Percentiles rank a stretch among this genome's conserved stretches.
phyloP scores from a whole-genome alignment of 345 rosid genomes.

The Tarenaya hassleriana region DNA sequence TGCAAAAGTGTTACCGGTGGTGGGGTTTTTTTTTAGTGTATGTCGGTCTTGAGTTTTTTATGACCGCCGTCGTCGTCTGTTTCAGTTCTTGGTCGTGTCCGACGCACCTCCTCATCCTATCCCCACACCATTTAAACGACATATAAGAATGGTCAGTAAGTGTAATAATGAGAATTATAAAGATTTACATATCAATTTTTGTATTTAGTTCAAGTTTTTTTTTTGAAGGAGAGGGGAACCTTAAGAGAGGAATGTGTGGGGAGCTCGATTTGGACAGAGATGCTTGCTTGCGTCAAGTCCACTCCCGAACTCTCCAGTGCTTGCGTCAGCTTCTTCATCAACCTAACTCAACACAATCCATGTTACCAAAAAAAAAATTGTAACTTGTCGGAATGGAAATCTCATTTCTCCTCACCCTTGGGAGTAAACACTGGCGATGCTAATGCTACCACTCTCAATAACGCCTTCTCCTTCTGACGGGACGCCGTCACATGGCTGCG shows the following conservation, averaged over 20 bases:
- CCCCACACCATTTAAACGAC: background rate
- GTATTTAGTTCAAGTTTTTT: background rate
- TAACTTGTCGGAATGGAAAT: background rate
- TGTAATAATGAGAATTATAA: background rate
- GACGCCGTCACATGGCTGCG: slow-evolving; percentile 31
- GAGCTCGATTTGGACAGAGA: slow-evolving; percentile 70
- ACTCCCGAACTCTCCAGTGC: slow-evolving; percentile 77
- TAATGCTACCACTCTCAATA: slow-evolving; percentile 73
- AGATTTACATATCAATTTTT: too few species aligned
- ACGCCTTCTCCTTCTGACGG: slow-evolving; percentile 43
- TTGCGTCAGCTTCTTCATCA: slow-evolving; percentile 58
- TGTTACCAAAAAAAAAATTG: background rate
- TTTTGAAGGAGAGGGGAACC: background rate
- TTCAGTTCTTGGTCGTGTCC: background rate
- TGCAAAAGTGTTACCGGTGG: too few species aligned
- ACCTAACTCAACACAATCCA: slow-evolving; percentile 22
- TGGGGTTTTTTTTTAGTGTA: background rate
- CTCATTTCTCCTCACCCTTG: slow-evolving; percentile 91
- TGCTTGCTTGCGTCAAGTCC: slow-evolving; percentile 67
- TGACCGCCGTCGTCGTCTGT: background rate
- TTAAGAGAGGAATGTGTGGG: slow-evolving; percentile 37
- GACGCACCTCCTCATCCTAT: background rate
- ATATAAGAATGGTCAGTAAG: too few species aligned
- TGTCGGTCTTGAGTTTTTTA: background rate
- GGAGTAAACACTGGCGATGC: slow-evolving; percentile 78